Conservation (phyloP, 352 stramenopile species). For the Pythium scleroteichum region DNA sequence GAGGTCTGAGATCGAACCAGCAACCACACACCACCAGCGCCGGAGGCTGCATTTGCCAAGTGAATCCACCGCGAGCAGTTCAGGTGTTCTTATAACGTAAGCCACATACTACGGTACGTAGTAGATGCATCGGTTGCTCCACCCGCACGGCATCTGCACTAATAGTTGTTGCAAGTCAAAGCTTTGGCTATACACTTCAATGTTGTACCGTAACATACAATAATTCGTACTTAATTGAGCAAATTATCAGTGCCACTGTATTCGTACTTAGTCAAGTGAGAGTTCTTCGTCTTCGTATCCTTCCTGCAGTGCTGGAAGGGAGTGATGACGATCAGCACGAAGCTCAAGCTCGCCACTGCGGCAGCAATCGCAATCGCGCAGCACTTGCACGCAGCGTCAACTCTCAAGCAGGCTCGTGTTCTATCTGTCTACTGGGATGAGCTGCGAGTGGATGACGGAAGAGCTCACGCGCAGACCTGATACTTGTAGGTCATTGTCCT, state of each 20-base stretch:
- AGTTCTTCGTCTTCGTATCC: slow-evolving; percentile 11
- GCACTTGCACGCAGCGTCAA: slow-evolving; percentile 2
- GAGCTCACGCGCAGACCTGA: neutral
- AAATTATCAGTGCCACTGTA: neutral
- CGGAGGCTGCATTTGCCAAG: too few relatives aligned
- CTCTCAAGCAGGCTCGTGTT: slow-evolving; percentile 21
- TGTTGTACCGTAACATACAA: neutral
- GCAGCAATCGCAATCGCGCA: neutral
- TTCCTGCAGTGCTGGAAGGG: slow-evolving; percentile 14
- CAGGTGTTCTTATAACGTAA: too few relatives aligned
- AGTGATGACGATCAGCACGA: slow-evolving; percentile 11
- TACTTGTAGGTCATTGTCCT: slow-evolving; percentile 56
- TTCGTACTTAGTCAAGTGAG: slow-evolving; percentile 22
- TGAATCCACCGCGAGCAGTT: too few relatives aligned
- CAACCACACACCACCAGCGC: too few relatives aligned
- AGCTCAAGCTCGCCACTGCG: slow-evolving; percentile 10
- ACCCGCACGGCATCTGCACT: too few relatives aligned
- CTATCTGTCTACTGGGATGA: neutral
- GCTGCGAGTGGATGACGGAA: neutral
- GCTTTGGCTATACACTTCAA: too few relatives aligned
- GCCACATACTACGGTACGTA: too few relatives aligned
- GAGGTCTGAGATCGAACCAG: too few relatives aligned
- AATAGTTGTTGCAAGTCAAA: too few relatives aligned
- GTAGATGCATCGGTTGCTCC: too few relatives aligned
- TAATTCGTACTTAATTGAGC: neutral